Evolutionary conservation across 768 basidiomycete genomes (phyloP).

Genomic region (Cystobasidium tubakii): DNA sequence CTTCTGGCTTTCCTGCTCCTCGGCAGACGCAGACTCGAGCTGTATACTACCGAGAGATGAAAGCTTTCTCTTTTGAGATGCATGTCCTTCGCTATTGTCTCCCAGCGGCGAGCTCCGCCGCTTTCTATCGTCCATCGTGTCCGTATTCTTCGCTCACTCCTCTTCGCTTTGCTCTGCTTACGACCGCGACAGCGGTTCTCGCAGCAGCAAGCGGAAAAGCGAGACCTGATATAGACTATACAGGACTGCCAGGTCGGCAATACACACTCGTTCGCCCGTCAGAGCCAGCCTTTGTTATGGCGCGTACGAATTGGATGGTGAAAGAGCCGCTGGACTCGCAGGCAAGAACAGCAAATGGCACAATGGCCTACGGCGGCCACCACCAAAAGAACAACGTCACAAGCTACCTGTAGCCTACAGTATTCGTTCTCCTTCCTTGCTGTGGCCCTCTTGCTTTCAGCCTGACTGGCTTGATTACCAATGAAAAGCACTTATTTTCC

Average conservation of each 20-base stretch:
- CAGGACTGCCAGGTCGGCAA: neutral
- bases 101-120: conserved; percentile 15
- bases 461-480: too few species aligned
- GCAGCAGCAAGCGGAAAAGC: conserved; percentile 4
- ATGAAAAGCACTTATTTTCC: too few species aligned
- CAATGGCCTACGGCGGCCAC: too few species aligned
- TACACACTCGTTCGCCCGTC: neutral
- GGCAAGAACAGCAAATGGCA: neutral
- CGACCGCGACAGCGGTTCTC: neutral
- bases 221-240: neutral
- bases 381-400: too few species aligned
- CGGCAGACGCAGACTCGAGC: neutral
- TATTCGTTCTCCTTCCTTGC: too few species aligned
- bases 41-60: neutral
- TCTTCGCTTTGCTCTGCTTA: neutral
- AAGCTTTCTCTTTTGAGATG: conserved; percentile 16
- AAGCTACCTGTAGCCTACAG: too few species aligned
- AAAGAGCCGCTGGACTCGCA: neutral
- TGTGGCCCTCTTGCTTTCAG: too few species aligned
- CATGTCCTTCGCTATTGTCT: neutral
- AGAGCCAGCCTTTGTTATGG: neutral
- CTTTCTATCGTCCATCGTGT: conserved; percentile 30
- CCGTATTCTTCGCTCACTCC: neutral
- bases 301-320: neutral
- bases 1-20: conserved; percentile 5